These are phyloP conservation scores for Termitomyces heimii DNA, from an alignment of 768 basidiomycete species.

Conservation along the genomic window DNA sequence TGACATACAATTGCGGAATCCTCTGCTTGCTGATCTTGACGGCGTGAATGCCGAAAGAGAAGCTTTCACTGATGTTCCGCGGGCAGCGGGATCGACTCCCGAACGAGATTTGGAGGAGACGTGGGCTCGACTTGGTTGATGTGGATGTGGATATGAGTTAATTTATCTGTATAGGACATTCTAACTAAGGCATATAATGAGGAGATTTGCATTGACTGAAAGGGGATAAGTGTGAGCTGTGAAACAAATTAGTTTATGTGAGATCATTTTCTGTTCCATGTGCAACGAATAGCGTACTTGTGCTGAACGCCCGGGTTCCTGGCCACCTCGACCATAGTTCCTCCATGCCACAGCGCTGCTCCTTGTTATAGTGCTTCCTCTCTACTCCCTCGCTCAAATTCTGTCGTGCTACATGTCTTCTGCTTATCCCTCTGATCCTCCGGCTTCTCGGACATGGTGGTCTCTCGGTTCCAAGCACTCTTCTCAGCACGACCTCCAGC, in stretches of 20 bases:
- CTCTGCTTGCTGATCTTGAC: slow-evolving; percentile 55
- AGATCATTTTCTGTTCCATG: slow-evolving; percentile 11
- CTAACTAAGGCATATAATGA: slow-evolving; percentile 3
- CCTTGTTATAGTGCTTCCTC: not conserved
- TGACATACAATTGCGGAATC: slow-evolving; percentile 52
- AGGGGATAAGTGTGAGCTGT: not conserved
- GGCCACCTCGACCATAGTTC: slow-evolving; percentile 1
- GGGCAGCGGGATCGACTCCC: slow-evolving; percentile 43
- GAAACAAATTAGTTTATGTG: slow-evolving; percentile 4
- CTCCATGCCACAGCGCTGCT: not conserved
- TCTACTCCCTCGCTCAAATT: slow-evolving; percentile 1
- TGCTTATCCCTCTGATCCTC: slow-evolving; percentile 25
- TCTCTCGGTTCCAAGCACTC: slow-evolving; percentile 26
- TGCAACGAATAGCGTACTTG: slow-evolving; percentile 8
- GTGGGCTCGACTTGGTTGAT: slow-evolving; percentile 62
- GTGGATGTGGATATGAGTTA: not conserved
- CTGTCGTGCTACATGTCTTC: slow-evolving; percentile 24
- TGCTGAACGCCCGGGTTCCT: slow-evolving; percentile 3
- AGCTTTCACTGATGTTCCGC: slow-evolving; percentile 53
- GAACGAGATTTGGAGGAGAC: slow-evolving; percentile 63
- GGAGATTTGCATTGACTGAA: slow-evolving; percentile 1
- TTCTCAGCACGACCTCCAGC: slow-evolving; percentile 21
- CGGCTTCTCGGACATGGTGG: slow-evolving; percentile 40
- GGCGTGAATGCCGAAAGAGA: slow-evolving; percentile 19
- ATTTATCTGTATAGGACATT: slow-evolving; percentile 8